Evolutionary conservation across 1,284 basidiomycete species (phyloP).

Genomic region (Heterobasidion annosum): DNA sequence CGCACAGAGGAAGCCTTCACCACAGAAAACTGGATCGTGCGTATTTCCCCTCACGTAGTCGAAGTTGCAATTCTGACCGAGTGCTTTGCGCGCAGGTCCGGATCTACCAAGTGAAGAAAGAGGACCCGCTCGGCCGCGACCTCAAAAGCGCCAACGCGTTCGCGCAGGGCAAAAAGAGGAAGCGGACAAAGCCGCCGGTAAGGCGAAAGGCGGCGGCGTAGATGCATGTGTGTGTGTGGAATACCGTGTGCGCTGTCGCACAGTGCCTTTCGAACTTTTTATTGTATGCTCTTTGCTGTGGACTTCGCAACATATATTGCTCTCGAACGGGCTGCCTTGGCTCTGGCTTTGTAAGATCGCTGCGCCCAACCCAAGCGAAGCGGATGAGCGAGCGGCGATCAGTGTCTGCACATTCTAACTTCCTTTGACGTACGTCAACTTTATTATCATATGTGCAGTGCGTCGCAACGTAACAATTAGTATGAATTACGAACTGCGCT

Average conservation of each 20-base stretch:
- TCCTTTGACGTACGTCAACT: no score
- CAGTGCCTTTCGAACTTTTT: not conserved
- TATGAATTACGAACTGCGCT: no score
- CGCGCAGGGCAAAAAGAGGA: constrained; percentile 79
- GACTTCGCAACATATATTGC: no score
- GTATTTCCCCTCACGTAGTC: constrained; percentile 17
- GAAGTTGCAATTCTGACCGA: constrained; percentile 1
- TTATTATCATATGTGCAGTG: no score
- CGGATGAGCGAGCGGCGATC: no score
- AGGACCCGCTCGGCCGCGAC: constrained; percentile 85
- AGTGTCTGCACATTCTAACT: no score
- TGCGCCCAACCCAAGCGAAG: no score
- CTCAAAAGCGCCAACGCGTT: constrained; percentile 85
- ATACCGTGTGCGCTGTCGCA: not conserved
- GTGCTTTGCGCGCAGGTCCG: constrained; percentile 47
- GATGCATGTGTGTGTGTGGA: not conserved
- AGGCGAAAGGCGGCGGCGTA: constrained; percentile 37
- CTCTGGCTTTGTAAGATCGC: no score
- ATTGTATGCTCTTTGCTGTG: not conserved
- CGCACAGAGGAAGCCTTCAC: constrained; percentile 87
- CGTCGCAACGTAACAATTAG: no score
- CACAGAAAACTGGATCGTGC: constrained; percentile 95
- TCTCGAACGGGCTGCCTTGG: no score
- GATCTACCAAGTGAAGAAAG: constrained; percentile 95
- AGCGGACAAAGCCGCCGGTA: constrained; percentile 56